Percentiles rank a stretch among this genome's conserved stretches.
These are phyloP conservation scores for Mortierella claussenii DNA, from an alignment of 192 early-diverging fungal species.

Conservation along the genomic window DNA sequence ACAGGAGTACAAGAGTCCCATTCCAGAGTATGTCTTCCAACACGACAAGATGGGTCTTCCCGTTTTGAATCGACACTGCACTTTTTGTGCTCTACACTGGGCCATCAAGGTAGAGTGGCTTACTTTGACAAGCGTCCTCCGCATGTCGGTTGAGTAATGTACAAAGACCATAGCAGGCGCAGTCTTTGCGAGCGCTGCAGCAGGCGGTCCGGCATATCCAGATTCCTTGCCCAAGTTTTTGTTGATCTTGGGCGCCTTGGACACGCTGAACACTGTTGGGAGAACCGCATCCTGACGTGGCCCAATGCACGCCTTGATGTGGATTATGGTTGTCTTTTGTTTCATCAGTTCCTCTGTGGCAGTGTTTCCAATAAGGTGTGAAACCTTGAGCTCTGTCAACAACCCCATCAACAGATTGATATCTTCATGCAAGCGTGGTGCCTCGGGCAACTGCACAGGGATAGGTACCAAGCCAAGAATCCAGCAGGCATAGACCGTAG, in stretches of 20 bases:
- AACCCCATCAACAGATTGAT: slow-evolving; percentile 70
- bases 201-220: slow-evolving; percentile 51
- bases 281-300: slow-evolving; percentile 58
- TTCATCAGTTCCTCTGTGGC: slow-evolving; percentile 75
- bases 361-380: slow-evolving; percentile 69
- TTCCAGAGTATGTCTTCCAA: slow-evolving; percentile 48
- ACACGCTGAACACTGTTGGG: slow-evolving; percentile 68
- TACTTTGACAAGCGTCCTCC: slow-evolving; percentile 56
- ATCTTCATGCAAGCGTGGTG: slow-evolving; percentile 71
- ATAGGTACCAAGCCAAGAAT: slow-evolving; percentile 80
- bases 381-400: slow-evolving; percentile 68
- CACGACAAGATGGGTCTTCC: slow-evolving; percentile 57
- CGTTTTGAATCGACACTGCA: slow-evolving; percentile 65
- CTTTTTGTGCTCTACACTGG: slow-evolving; percentile 71
- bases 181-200: slow-evolving; percentile 21
- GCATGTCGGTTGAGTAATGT: slow-evolving; percentile 61
- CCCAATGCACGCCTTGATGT: slow-evolving; percentile 63
- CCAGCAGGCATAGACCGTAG: slow-evolving; percentile 82
- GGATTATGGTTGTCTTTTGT: slow-evolving; percentile 63
- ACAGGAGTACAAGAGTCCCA: slow-evolving; percentile 55
- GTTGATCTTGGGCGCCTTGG: slow-evolving; percentile 73
- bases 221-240: slow-evolving; percentile 69
- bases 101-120: slow-evolving; percentile 65
- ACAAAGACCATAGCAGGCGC: slow-evolving; percentile 69
- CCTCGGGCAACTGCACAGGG: slow-evolving; percentile 76